phyloP scores from a whole-genome alignment of 345 rosid species.

The Physaria fendleri region DNA sequence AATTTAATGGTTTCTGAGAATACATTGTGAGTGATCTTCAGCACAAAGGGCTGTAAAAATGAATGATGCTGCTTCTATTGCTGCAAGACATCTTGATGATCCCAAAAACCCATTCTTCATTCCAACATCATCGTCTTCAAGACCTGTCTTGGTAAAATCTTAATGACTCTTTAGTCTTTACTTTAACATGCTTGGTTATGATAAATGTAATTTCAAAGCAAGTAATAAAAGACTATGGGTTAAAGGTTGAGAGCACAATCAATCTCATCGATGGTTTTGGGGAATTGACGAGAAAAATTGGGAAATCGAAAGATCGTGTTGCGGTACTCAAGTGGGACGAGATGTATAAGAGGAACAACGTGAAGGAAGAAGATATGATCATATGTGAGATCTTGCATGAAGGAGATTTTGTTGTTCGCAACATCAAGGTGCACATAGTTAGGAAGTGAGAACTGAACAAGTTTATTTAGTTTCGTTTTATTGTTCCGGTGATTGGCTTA shows the following conservation, averaged over 20 bases:
- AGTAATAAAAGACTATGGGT: not conserved
- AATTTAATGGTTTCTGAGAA: not conserved
- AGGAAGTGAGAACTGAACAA: not conserved
- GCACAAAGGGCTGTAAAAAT: not conserved
- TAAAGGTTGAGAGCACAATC: not conserved
- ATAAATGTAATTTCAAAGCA: not conserved
- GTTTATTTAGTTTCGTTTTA: not conserved
- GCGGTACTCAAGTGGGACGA: conserved; percentile 6
- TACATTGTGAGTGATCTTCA: not conserved
- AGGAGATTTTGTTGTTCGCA: not conserved
- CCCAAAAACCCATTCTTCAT: no score
- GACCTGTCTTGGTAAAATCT: no score
- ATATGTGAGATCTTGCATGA: conserved; percentile 18
- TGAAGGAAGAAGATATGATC: not conserved
- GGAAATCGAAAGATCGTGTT: conserved; percentile 11
- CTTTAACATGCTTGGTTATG: not conserved
- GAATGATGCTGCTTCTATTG: not conserved
- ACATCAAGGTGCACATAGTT: conserved; percentile 16
- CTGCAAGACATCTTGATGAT: no score
- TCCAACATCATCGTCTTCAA: no score
- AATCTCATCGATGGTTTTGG: no score
- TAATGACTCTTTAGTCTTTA: no score
- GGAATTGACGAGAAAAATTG: not conserved
- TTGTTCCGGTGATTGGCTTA: no score
- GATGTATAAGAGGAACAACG: conserved; percentile 4